Base-by-base conservation (phyloP, 495 filamentous ascomycete genomes). In the Tetracladium setigerum region DNA sequence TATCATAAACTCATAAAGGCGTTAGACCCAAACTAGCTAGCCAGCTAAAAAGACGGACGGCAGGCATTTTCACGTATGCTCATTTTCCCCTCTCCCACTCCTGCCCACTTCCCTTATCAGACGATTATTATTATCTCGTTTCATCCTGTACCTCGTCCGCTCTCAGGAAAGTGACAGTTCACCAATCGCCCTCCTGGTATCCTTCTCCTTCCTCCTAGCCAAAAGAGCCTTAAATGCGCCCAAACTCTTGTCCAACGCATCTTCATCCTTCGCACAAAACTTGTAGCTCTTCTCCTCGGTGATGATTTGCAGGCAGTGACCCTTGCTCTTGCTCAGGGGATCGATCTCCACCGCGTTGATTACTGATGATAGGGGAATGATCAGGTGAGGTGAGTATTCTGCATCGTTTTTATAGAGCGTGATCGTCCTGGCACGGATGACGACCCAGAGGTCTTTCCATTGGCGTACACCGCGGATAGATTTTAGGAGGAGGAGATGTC, bases 391-490 rank as follows among this genome's bases (percentile, higher is more conserved):
- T 14, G 85, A 84, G 62, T 96, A 96, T 68, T 98, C 92, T 63
- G 80, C 64, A 27, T 94, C 89, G 56, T 90, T 83, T 65, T 96
- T 97, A 69, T 98, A 97, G 16, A 97, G 79, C 6, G 88, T 86
- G 39, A 97, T 65, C 44, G 87, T 87, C 49, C 85, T 83, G 0
- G 89, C 82, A 30, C 90, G 85, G n/a, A 97, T 68, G 0, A 98
- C 92, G 0, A 83, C 82, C 92, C 92, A 98, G 30, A 87, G 72
- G 52, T 86, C 84, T 70, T 95, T 96, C 92, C 92, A 98, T 57
- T 92, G 87, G 30, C 84, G 81, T 33, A 98, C 83, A 5, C 86
- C 87, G n/a, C 84, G 74, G 55, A 89, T 90, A 50, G 83, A 84
- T 50, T 86, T 88, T 19, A 95, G 76, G 50, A 86, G 82, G 62